Evolutionary conservation across 495 filamentous ascomycete species (phyloP).

Genomic region (Choiromyces venosus): DNA sequence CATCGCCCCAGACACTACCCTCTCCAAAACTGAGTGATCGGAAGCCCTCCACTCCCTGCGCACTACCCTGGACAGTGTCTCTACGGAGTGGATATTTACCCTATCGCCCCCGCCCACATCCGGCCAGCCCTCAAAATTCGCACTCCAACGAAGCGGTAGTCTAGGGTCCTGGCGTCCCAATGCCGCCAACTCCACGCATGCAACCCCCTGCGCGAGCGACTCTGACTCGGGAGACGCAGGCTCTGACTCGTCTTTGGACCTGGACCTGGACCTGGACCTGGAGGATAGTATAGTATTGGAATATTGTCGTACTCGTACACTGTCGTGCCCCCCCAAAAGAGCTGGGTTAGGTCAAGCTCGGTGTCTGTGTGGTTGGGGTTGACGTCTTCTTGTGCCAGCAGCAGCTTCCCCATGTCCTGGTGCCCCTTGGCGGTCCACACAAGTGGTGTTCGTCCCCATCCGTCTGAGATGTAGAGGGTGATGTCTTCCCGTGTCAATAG

Average conservation of each 20-base stretch:
- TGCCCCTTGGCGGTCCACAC: too few relatives aligned
- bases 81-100: constrained; percentile 20
- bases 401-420: too few relatives aligned
- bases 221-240: constrained; percentile 11
- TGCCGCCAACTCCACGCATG: not conserved
- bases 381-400: too few relatives aligned
- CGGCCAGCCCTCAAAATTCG: constrained; percentile 20
- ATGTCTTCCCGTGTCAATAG: too few relatives aligned
- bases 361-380: too few relatives aligned
- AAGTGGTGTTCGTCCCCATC: too few relatives aligned
- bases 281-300: constrained; percentile 16
- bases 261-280: constrained; percentile 27
- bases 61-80: constrained; percentile 9
- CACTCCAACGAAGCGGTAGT: constrained; percentile 11
- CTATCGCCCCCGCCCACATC: not conserved
- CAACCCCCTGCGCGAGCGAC: not conserved
- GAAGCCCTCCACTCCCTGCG: constrained; percentile 11
- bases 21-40: constrained; percentile 19
- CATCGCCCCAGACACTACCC: not conserved
- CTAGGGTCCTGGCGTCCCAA: constrained; percentile 22
- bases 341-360: too few relatives aligned
- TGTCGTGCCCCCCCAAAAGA: constrained; percentile 14
- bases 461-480: too few relatives aligned
- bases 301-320: constrained; percentile 24
- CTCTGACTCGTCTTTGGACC: constrained; percentile 12